Conservation (phyloP, 139 green algal genomes). For the Chlorella vulgaris region DNA sequence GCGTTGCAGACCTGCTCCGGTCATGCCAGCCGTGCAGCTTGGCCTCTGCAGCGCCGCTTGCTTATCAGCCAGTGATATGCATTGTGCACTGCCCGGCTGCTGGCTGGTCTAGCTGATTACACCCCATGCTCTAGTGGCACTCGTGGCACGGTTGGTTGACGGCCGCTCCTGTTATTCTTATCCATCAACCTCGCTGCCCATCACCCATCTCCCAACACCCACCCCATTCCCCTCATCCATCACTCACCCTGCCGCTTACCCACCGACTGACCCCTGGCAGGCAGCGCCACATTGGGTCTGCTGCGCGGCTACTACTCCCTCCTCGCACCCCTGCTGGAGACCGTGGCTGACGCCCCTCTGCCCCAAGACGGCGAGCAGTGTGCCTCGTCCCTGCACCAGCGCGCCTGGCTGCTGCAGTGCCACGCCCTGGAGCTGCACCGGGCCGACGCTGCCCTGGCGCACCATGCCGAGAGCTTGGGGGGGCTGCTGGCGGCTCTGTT, state of each 20-base stretch:
- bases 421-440: conserved; percentile 49
- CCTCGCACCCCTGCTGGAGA: conserved; percentile 36
- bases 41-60: background rate
- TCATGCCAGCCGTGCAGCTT: background rate
- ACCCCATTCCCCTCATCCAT: background rate
- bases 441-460: conserved; percentile 41
- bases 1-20: background rate
- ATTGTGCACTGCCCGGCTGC: too few species aligned
- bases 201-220: too few species aligned
- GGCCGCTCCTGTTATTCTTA: too few species aligned
- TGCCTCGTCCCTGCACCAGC: conserved; percentile 49
- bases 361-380: background rate
- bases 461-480: conserved; percentile 33
- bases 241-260: background rate
- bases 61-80: background rate
- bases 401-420: conserved; percentile 51
- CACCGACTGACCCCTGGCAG: conserved; percentile 1
- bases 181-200: too few species aligned
- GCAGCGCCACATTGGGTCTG: conserved; percentile 38
- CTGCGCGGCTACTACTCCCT: conserved; percentile 35
- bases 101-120: too few species aligned
- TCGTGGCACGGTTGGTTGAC: too few species aligned
- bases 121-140: too few species aligned
- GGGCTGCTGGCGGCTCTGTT: conserved; percentile 52
- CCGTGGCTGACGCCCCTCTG: conserved; percentile 30